phyloP scores from a whole-genome alignment of 2,329 filamentous ascomycete genomes.

The Cladorrhinum sp. region DNA sequence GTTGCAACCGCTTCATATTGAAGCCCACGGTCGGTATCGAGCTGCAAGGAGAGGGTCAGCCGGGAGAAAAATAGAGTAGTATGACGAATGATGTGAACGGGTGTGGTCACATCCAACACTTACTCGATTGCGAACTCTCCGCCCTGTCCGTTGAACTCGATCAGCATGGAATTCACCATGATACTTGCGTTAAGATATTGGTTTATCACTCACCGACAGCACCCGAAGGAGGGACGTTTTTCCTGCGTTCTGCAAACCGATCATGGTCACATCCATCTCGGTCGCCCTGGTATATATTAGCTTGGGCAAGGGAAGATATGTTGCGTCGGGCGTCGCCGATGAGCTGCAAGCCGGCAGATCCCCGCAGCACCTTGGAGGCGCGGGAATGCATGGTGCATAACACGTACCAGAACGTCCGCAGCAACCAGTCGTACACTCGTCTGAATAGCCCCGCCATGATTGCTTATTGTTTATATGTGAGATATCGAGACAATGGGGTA shows the following conservation, averaged over 20 bases:
- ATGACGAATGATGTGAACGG: constrained; percentile 15
- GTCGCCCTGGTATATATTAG: constrained; percentile 66
- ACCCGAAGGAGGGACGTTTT: constrained; percentile 95
- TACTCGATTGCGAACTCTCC: constrained; percentile 99
- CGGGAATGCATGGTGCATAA: constrained; percentile 20
- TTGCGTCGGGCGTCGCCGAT: constrained; percentile 16
- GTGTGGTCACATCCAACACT: constrained; percentile 42
- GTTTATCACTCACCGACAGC: constrained; percentile 72
- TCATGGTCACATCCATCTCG: constrained; percentile 99
- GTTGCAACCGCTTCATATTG: constrained; percentile 98
- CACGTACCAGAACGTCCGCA: constrained; percentile 93
- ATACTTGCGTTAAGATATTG: background rate
- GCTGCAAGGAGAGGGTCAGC: constrained; percentile 54
- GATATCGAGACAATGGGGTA: background rate
- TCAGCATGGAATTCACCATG: constrained; percentile 15
- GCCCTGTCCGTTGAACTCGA: constrained; percentile 58
- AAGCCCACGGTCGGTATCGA: constrained; percentile 98
- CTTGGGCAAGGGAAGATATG: background rate
- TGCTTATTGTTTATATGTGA: constrained; percentile 9
- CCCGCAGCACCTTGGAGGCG: constrained; percentile 28
- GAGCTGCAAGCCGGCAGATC: constrained; percentile 27
- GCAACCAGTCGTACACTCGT: constrained; percentile 95
- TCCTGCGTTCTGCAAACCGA: constrained; percentile 95
- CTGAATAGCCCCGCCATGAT: constrained; percentile 89
- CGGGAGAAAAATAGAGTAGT: constrained; percentile 7